A percentile compares a stretch with the other conserved stretches of the same genome.
These are phyloP conservation scores for Groenewaldozyma auringiensis DNA, from an alignment of 1,139 yeast genomes.

Conservation along the genomic window DNA sequence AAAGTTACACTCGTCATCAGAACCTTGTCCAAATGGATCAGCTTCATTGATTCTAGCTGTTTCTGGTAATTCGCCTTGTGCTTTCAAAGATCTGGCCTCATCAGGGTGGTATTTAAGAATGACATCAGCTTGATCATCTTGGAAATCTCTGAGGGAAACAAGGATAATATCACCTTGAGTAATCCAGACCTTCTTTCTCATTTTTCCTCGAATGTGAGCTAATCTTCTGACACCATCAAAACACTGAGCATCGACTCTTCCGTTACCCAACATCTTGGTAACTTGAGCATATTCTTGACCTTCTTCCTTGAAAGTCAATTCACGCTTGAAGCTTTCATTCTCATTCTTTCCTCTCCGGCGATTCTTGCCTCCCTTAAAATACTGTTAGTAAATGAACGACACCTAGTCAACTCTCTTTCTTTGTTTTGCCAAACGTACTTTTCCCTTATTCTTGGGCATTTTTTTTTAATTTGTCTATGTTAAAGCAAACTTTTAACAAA, in stretches of 20 bases:
- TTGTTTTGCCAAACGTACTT: conserved; percentile 28
- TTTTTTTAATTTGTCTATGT: conserved; percentile 12
- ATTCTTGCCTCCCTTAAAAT: conserved; percentile 50
- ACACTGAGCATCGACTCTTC: conserved; percentile 90
- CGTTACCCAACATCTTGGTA: conserved; percentile 96
- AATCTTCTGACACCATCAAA: conserved; percentile 90
- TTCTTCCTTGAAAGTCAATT: conserved; percentile 82
- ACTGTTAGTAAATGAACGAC: conserved; percentile 4
- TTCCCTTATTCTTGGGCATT: conserved; percentile 53
- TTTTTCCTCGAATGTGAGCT: conserved; percentile 98
- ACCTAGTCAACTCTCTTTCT: conserved; percentile 10
- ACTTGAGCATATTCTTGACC: conserved; percentile 99
- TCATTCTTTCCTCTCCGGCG: conserved; percentile 99
- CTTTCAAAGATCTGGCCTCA: conserved; percentile 95
- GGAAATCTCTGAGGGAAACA: conserved; percentile 95
- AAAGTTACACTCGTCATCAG: conserved; percentile 95
- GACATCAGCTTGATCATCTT: conserved; percentile 97
- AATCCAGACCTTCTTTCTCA: conserved; percentile 99
- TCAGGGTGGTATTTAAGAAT: conserved; percentile 95
- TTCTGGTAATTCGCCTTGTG: conserved; percentile 92
- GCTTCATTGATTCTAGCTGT: conserved; percentile 96
- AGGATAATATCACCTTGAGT: conserved; percentile 96
- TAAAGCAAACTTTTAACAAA: not conserved
- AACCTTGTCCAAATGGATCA: conserved; percentile 93
- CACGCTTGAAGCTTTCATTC: conserved; percentile 87